Percentiles rank a stretch among this genome's conserved stretches.
phyloP scores from a whole-genome alignment of 225 moss, liverwort and hornwort genomes.

The Bryum argenteum region DNA sequence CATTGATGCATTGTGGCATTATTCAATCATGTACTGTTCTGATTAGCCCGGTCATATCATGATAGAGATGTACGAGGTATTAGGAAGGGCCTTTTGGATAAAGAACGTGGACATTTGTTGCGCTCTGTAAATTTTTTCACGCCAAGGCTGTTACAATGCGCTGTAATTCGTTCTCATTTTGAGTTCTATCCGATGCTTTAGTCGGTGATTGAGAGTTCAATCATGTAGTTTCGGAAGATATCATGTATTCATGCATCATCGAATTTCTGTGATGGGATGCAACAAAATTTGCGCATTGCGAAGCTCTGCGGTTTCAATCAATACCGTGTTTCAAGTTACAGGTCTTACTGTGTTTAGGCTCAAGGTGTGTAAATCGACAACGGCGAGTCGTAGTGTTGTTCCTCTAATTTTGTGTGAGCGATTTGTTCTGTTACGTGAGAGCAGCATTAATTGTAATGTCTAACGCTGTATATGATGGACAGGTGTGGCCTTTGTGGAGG shows the following conservation, averaged over 20 bases:
- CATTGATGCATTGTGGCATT: not conserved
- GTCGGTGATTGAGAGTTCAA: conserved; percentile 22
- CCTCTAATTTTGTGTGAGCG: not conserved
- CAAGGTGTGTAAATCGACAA: not conserved
- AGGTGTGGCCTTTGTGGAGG: conserved; percentile 68
- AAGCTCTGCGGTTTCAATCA: not conserved
- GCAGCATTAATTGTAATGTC: conserved; percentile 7
- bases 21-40: conserved; percentile 9
- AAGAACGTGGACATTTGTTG: conserved; percentile 2
- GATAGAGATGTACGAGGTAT: conserved; percentile 9
- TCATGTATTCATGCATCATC: conserved; percentile 2
- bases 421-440: conserved; percentile 20
- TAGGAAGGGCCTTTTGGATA: not conserved
- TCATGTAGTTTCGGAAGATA: not conserved
- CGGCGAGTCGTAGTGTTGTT: conserved; percentile 12
- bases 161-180: not conserved
- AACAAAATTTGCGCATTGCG: conserved; percentile 16
- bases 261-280: not conserved
- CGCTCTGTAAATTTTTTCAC: not conserved
- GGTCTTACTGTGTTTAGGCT: not conserved
- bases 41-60: conserved; percentile 20
- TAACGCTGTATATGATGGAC: conserved; percentile 31
- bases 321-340: not conserved
- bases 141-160: not conserved
- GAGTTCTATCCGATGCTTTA: conserved; percentile 16